Evolutionary conservation across 2,329 filamentous ascomycete genomes (phyloP), one percentile per base, ranked within the genome.

Genomic region (Trichothecium sympodiale): DNA sequence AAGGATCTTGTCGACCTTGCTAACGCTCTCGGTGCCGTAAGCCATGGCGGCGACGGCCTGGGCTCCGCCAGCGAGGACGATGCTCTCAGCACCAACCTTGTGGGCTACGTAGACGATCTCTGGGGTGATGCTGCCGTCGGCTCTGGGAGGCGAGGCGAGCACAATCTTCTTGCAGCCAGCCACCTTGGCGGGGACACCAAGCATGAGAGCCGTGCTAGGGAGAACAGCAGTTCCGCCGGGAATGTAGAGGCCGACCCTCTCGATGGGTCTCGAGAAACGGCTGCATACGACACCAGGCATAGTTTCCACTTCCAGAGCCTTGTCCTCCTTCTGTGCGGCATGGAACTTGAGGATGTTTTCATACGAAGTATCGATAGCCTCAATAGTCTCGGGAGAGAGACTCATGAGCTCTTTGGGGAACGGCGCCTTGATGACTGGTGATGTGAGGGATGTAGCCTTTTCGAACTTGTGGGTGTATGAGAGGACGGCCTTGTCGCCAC

Each of bases 391-490:
- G 2, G 75, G 69, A 1, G 83, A 64, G 13, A 98, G 69, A 43
- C 86, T 69, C 91, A 98, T 96, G 31, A 96, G 67, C 40, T 79
- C 74, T 45, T 79, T 62, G 1, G 86, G 80, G 66, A 94, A 98
- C 0, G 91, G 91, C 1, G 91, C 89, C 51, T 78, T 82, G 43
- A 98, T 68, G 12, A 98, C 87, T 0, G 89, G 86, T 1, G 87
- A 89, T 12, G 77, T 91, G 40, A 98, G 67, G 3, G 84, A 89
- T 1, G 85, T 94, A 1, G 89, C 91, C 64, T 89, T 94, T 55
- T 98, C 91, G 48, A 98, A 98, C 59, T 93, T 94, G 71, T 95
- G 88, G 1, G 91, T 96, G 59, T 94, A 96, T 34, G 83, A 81
- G 31, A 98, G 71, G 17, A 98, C 70, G 3, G 86, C 88, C 49